phyloP scores from a whole-genome alignment of 139 green algal species.

The Eudorina sp. region DNA sequence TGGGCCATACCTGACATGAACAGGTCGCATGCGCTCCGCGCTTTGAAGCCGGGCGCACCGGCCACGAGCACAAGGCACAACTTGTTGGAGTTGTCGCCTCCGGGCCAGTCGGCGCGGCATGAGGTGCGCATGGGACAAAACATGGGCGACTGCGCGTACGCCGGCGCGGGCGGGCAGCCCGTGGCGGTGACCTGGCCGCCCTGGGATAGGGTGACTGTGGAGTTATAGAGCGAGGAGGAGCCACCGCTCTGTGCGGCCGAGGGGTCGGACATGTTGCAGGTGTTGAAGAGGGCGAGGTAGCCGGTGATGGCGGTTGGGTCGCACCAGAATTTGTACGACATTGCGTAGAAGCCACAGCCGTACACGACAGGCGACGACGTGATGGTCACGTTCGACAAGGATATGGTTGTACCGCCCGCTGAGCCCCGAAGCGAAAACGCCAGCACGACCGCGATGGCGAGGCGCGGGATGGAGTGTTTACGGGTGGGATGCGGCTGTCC shows the following conservation, averaged over 20 bases:
- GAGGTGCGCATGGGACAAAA: background rate
- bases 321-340: constrained; percentile 29
- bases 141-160: background rate
- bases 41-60: background rate
- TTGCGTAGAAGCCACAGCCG: constrained; percentile 9
- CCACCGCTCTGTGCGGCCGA: background rate
- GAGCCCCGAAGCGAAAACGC: too few species aligned
- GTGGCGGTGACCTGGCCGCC: background rate
- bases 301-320: background rate
- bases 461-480: too few species aligned
- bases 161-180: background rate
- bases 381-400: background rate
- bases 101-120: background rate
- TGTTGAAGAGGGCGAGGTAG: background rate
- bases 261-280: background rate
- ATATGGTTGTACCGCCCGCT: too few species aligned
- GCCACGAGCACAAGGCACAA: constrained; percentile 28
- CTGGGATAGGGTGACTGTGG: background rate
- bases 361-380: background rate
- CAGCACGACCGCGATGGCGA: too few species aligned
- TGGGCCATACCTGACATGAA: background rate
- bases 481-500: too few species aligned
- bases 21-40: background rate
- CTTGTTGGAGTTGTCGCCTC: background rate
- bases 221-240: background rate